Base-by-base conservation (phyloP, 1,284 basidiomycete species). In the Sutorius eximius region DNA sequence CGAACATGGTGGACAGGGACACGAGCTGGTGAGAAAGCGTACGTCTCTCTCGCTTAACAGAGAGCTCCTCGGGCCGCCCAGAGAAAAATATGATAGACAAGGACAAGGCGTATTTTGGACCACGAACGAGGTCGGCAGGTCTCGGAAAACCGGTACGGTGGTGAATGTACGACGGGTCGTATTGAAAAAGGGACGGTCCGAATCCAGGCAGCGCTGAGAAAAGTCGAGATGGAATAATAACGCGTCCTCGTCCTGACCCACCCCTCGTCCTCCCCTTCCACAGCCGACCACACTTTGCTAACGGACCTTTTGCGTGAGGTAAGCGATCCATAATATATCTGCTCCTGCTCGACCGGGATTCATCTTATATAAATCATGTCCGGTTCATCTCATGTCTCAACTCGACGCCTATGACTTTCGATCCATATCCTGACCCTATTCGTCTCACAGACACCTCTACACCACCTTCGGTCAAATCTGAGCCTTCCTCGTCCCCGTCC, bases 391-490 rank as follows among this genome's bases (percentile, higher is more conserved):
- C 22, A 49, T 49, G 53, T 46, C 29, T 18, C 33, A 6, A 18
- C 27, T 5, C 30, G 3, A 5, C 30, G 11, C 3, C 53, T 12
- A 64, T 65, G 63, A 60, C 64, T 12, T 61, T 66, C 45, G 64
- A 60, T 48, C 52, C 53, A 13, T 65, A 65, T 43, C 33, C 52
- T 56, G 63, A 64, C 49, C 46, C 5, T 16, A 27, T 56, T 48
- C 51, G n/a, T 29, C 32, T 59, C 45, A 3, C 62, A 57, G 62
- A 57, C 32, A 16, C 45, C 15, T 44, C 56, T 29, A 34, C 49
- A 2, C 45, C 60, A 0, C 51, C 61, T 20, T 65, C 67, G 10
- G 64, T 69, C 41, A 72, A 69, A 56, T 71, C 69, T 10, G 67
- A 69, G 51, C 54, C 57, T 2, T 64, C 68, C 27, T 58, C 68